phyloP scores from a whole-genome alignment of 352 stramenopile genomes.

The Phytopythium montanum region DNA sequence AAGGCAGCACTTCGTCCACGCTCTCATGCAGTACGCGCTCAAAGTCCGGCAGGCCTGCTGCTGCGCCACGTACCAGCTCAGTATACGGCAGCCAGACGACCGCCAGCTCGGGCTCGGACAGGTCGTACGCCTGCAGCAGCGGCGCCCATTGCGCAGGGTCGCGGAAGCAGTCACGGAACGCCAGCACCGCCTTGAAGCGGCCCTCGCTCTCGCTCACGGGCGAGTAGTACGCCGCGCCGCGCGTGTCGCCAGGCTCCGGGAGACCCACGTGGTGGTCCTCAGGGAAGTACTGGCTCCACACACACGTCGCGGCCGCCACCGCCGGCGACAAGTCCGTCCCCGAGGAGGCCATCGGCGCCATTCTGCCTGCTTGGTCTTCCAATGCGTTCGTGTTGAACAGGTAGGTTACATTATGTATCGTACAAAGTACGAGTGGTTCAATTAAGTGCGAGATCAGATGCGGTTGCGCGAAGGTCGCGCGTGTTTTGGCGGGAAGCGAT shows the following conservation, averaged over 20 bases:
- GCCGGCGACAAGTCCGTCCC: neutral
- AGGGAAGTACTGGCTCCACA: slow-evolving; percentile 79
- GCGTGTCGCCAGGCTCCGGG: slow-evolving; percentile 33
- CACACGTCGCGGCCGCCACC: slow-evolving; percentile 48
- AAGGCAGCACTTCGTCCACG: slow-evolving; percentile 53
- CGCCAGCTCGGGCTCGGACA: slow-evolving; percentile 41
- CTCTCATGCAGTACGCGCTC: slow-evolving; percentile 50
- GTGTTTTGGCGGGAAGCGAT: slow-evolving; percentile 30
- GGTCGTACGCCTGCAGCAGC: slow-evolving; percentile 45
- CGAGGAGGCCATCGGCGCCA: neutral
- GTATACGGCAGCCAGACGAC: slow-evolving; percentile 50
- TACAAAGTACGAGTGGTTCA: neutral
- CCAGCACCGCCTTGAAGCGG: slow-evolving; percentile 50
- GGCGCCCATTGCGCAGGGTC: slow-evolving; percentile 45
- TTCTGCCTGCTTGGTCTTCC: neutral
- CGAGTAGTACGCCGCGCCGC: slow-evolving; percentile 37
- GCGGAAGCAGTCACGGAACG: slow-evolving; percentile 56
- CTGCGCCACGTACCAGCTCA: slow-evolving; percentile 41
- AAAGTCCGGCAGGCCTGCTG: slow-evolving; percentile 41
- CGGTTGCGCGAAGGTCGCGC: slow-evolving; percentile 12
- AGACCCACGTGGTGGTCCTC: slow-evolving; percentile 55
- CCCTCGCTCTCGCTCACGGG: slow-evolving; percentile 48
- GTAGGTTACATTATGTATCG: neutral
- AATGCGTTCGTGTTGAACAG: neutral
- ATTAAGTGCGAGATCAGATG: slow-evolving; percentile 7